These are phyloP conservation scores for Cordyceps fumosorosea DNA, from an alignment of 2,329 filamentous ascomycete species.

Conservation along the genomic window DNA sequence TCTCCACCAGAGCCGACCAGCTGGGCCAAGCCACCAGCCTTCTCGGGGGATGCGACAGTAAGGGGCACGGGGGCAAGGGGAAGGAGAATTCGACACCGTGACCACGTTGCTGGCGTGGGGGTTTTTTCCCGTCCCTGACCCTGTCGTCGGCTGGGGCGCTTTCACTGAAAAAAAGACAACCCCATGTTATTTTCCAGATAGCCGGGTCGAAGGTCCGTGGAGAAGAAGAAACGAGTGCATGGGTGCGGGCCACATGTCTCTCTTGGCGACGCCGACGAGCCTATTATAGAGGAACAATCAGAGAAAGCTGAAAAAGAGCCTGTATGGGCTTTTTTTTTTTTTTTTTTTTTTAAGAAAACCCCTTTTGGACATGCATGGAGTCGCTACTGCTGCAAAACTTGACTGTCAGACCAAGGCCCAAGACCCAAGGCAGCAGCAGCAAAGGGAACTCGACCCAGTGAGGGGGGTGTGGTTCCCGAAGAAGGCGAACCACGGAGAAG, in stretches of 20 bases:
- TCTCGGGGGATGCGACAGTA: too few relatives aligned
- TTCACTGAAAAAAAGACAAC: not conserved
- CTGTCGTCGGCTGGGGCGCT: not conserved
- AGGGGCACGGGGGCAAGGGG: not conserved
- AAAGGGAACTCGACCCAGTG: too few relatives aligned
- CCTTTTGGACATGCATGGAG: not conserved
- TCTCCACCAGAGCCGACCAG: not conserved
- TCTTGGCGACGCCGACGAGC: not conserved
- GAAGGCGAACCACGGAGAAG: too few relatives aligned
- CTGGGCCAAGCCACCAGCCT: not conserved
- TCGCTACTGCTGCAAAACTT: too few relatives aligned
- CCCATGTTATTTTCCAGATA: not conserved
- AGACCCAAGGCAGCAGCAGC: too few relatives aligned
- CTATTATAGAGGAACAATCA: not conserved
- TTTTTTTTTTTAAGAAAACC: too few relatives aligned
- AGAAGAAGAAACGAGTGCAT: constrained; percentile 5
- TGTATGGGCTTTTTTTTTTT: too few relatives aligned
- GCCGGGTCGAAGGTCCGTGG: not conserved
- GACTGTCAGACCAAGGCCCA: too few relatives aligned
- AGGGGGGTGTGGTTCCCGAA: too few relatives aligned
- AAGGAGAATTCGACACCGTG: not conserved
- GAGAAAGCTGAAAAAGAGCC: not conserved
- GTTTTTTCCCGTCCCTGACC: not conserved
- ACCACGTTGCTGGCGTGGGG: not conserved
- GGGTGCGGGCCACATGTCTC: not conserved